Base-by-base conservation (phyloP, 768 basidiomycete species). In the Tylopilus felleus region DNA sequence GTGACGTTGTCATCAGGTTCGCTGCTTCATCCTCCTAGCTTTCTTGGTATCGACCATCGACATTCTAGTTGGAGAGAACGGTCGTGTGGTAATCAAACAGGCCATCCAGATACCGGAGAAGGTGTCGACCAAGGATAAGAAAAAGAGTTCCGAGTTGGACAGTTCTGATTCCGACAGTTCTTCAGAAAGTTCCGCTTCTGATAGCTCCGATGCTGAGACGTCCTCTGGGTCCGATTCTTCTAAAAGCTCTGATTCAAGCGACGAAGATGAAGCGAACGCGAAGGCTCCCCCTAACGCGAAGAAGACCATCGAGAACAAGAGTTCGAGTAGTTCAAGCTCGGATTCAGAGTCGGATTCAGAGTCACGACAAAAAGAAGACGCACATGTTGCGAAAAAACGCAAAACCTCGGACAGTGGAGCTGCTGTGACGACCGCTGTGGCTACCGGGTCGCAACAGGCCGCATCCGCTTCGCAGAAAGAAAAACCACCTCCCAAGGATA, bases 321-420 rank as follows among this genome's bases (percentile, higher is more conserved):
- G 29, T 23, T 41, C 50, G 8, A 52, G 53, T 35, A 47, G 25
- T 21, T 54, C 62, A 13, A 47, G 25, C 17, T 54, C 62, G 10
- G 55, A 61, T 14, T 58, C 55, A 8, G 57, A 52, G 8, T 41
- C 53, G 1, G 53, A 51, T 1, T 47, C 53, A 6, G 33, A 40
- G 4, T 17, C 51, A 35, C 13, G 49, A 31, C 40, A 17, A 28
- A 35, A 56, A 27, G 47, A 53, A 25, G 47, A 54, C 8, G 48
- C 51, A 1, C 76, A 70, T 48, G 72, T 76, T 13, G 75, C 77
- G 0, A 89, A 90, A 69, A 89, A 82, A 65, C 83, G 82, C 35
- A 80, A 80, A 47, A 81, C 75, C 0, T 73, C 77, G n/a, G 75
- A 75, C 51, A 73, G 67, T 46, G 83, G 83, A 17, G 67, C 74